These are phyloP conservation scores for Syzygium oleosum DNA, from an alignment of 345 rosid genomes.

Conservation along the genomic window DNA sequence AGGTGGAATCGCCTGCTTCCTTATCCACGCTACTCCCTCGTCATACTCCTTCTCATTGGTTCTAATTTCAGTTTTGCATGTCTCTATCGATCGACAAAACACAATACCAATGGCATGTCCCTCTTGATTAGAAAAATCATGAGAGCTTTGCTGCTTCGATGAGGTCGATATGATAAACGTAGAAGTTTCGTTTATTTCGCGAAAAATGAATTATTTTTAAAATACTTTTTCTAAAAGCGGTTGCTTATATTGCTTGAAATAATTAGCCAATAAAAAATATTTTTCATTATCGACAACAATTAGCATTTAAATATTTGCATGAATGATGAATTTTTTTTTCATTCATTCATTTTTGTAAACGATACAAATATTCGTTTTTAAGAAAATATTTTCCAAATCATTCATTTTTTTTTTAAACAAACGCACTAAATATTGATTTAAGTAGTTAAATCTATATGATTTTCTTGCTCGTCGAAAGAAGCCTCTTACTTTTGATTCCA, in stretches of 20 bases:
- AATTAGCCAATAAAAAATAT: too few relatives aligned
- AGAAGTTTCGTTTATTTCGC: too few relatives aligned
- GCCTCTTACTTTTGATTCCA: not conserved
- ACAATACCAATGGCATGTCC: not conserved
- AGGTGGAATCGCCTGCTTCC: not conserved
- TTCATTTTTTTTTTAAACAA: accelerated
- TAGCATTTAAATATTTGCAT: too few relatives aligned
- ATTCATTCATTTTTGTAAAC: not conserved
- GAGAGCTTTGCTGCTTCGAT: not conserved
- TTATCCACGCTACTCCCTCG: not conserved
- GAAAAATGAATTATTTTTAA: too few relatives aligned
- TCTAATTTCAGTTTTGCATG: not conserved
- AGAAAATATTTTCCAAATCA: accelerated
- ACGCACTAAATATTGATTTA: accelerated
- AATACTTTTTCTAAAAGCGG: too few relatives aligned
- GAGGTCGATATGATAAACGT: too few relatives aligned
- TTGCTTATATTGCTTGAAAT: too few relatives aligned
- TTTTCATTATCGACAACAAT: too few relatives aligned
- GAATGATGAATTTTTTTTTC: not conserved
- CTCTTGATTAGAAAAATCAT: not conserved
- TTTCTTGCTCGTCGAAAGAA: not conserved
- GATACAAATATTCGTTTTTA: accelerated
- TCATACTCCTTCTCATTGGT: not conserved
- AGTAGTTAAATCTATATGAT: not conserved
- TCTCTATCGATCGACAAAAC: not conserved